Evolutionary conservation across 2,329 filamentous ascomycete genomes (phyloP).

Genomic region (Aspergillus sp.): DNA sequence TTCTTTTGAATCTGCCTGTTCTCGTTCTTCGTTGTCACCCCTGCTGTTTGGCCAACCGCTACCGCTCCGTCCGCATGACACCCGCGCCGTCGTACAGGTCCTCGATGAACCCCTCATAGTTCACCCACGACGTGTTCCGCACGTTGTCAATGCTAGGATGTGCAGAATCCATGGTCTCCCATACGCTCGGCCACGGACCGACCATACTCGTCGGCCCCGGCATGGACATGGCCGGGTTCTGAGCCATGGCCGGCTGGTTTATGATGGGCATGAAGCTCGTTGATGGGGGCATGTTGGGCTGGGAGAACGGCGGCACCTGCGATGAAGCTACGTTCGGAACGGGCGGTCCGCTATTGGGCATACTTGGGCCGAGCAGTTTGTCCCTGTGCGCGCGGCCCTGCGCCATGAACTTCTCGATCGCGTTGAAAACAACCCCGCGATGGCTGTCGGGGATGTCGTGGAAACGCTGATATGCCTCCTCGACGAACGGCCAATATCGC

Average conservation of each 20-base stretch:
- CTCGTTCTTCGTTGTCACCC: too few relatives aligned
- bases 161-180: slow-evolving; percentile 17
- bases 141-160: slow-evolving; percentile 4
- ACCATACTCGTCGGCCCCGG: slow-evolving; percentile 1
- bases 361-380: slow-evolving; percentile 1
- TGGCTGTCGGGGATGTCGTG: slow-evolving; percentile 18
- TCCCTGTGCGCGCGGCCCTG: slow-evolving; percentile 12
- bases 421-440: slow-evolving; percentile 22
- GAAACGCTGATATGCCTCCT: slow-evolving; percentile 14
- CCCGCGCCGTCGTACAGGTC: too few relatives aligned
- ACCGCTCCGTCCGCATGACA: too few relatives aligned
- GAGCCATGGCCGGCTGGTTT: too few relatives aligned
- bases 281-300: neutral
- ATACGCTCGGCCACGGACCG: slow-evolving; percentile 14
- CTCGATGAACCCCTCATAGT: slow-evolving; percentile 20
- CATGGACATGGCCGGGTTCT: too few relatives aligned
- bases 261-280: neutral
- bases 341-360: too few relatives aligned
- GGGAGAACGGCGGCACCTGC: too few relatives aligned
- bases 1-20: too few relatives aligned
- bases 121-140: slow-evolving; percentile 17
- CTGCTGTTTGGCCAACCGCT: too few relatives aligned
- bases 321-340: too few relatives aligned
- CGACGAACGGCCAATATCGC: slow-evolving; percentile 17
- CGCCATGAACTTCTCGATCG: slow-evolving; percentile 21